Conservation (phyloP, 2,329 filamentous ascomycete species). For the Colletotrichum tabaci region DNA sequence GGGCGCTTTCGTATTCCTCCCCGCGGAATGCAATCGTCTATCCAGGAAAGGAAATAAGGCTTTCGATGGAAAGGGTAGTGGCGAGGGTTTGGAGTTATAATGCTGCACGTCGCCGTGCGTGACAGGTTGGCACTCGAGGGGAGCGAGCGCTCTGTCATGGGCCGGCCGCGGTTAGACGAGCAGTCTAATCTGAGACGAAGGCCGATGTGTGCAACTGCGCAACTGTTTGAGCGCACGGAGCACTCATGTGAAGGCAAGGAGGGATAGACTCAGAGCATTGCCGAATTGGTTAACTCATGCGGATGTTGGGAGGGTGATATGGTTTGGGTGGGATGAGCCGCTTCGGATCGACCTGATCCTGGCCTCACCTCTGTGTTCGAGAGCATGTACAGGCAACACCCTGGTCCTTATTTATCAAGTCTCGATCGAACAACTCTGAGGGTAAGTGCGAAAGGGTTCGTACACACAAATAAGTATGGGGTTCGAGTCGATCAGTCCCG, state of each 20-base stretch:
- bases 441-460: neutral
- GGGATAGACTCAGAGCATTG: conserved; percentile 33
- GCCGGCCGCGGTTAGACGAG: conserved; percentile 38
- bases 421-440: conserved; percentile 7
- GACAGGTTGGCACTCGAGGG: conserved; percentile 31
- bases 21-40: conserved; percentile 30
- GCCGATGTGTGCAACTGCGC: conserved; percentile 40
- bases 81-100: conserved; percentile 37
- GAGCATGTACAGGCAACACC: conserved; percentile 21
- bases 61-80: neutral
- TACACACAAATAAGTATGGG: conserved; percentile 28
- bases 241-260: conserved; percentile 26
- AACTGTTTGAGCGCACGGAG: conserved; percentile 43
- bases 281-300: conserved; percentile 40
- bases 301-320: neutral
- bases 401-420: neutral
- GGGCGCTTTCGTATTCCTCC: conserved; percentile 36
- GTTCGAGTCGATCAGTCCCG: conserved; percentile 29
- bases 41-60: neutral
- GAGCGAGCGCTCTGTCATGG: conserved; percentile 40
- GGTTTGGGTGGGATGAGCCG: conserved; percentile 17
- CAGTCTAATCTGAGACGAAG: conserved; percentile 41
- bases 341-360: conserved; percentile 37
- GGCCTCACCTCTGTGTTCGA: conserved; percentile 21
- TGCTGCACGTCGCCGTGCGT: conserved; percentile 30